Evolutionary conservation across 306 rosid species (phyloP).

Genomic region (Argentina anserina): DNA sequence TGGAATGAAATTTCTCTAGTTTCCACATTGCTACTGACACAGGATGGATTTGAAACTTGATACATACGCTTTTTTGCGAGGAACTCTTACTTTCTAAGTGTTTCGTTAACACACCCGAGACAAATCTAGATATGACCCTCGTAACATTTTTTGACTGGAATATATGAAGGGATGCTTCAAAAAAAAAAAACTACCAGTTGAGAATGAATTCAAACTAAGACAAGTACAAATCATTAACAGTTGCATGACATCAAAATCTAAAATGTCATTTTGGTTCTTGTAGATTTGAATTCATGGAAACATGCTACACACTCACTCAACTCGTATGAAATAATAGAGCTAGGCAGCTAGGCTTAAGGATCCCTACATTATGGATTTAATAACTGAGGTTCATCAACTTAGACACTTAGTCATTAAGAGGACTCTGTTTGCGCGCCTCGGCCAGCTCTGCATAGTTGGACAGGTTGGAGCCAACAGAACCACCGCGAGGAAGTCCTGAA

Average conservation of each 20-base stretch:
- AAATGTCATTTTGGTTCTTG: not conserved
- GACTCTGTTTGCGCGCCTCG: slow-evolving; percentile 6
- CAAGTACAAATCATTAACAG: not conserved
- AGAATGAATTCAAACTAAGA: not conserved
- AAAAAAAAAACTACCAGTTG: not conserved
- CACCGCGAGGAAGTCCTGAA: slow-evolving; percentile 29
- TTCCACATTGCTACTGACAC: too few species aligned
- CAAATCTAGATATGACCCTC: too few species aligned
- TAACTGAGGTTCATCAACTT: slow-evolving; percentile 26
- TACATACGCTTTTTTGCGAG: too few species aligned
- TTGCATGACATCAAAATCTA: not conserved
- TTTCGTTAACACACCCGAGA: too few species aligned
- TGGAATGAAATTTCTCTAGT: too few species aligned
- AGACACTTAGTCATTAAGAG: slow-evolving; percentile 28
- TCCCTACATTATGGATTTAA: slow-evolving; percentile 1
- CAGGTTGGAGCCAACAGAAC: slow-evolving; percentile 59
- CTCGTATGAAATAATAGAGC: not conserved
- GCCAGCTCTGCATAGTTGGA: slow-evolving; percentile 40
- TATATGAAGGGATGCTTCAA: too few species aligned
- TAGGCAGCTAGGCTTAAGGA: not conserved
- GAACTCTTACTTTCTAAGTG: too few species aligned
- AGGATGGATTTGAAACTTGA: too few species aligned
- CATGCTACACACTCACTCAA: not conserved
- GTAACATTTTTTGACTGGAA: not conserved
- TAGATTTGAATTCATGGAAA: not conserved